Percentiles rank a stretch among this genome's conserved stretches.
Evolutionary conservation across 1,284 basidiomycete species (phyloP).

Genomic region (Marasmius tenuissimus): DNA sequence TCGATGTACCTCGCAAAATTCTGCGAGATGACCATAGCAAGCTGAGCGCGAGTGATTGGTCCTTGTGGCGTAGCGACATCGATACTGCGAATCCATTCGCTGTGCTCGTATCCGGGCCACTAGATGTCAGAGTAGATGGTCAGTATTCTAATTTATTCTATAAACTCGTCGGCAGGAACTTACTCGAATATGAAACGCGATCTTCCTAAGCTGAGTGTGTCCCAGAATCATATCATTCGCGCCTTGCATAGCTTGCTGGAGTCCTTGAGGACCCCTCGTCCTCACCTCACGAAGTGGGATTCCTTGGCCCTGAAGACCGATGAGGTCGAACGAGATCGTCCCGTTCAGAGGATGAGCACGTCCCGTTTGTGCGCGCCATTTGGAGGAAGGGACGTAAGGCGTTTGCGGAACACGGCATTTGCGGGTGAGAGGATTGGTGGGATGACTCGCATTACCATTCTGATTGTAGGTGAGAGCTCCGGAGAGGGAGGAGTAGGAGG

Average conservation of each 20-base stretch:
- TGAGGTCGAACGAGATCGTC: conserved; percentile 37
- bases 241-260: conserved; percentile 35
- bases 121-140: conserved; percentile 16
- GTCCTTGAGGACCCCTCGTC: conserved; percentile 28
- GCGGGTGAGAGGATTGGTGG: conserved; percentile 21
- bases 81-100: conserved; percentile 35
- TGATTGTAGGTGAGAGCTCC: conserved; percentile 21
- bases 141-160: background rate
- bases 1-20: conserved; percentile 29
- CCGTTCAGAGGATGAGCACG: conserved; percentile 13
- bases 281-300: conserved; percentile 41
- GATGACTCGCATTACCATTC: conserved; percentile 2
- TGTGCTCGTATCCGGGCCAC: conserved; percentile 47
- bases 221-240: conserved; percentile 37
- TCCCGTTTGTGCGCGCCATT: conserved; percentile 22
- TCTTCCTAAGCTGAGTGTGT: conserved; percentile 25
- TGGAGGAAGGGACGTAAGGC: conserved; percentile 21
- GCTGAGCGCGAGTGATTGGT: conserved; percentile 34
- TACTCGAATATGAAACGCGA: conserved; percentile 38
- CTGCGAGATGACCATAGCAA: conserved; percentile 30
- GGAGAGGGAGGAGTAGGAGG: conserved; percentile 33
- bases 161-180: conserved; percentile 10
- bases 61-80: conserved; percentile 28
- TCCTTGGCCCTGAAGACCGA: conserved; percentile 36
- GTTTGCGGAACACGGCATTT: conserved; percentile 33